Percentiles rank a stretch among this genome's conserved stretches.
Evolutionary conservation across 768 basidiomycete genomes (phyloP).

Genomic region (Imleria badia): DNA sequence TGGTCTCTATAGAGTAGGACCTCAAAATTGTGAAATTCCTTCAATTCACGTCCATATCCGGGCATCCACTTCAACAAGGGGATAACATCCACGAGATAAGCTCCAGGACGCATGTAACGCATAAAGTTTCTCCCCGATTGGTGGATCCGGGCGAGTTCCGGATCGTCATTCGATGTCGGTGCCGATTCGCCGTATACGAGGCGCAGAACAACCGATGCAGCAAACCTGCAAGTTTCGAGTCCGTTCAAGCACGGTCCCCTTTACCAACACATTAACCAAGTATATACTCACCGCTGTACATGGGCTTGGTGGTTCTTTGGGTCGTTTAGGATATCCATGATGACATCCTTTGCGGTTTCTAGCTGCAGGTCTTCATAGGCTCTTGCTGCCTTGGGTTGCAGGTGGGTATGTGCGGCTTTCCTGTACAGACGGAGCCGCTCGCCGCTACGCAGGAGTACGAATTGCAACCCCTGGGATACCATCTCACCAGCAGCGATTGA

Average conservation of each 20-base stretch:
- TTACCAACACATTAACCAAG: too few species aligned
- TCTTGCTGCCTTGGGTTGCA: constrained; percentile 46
- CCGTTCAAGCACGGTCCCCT: too few species aligned
- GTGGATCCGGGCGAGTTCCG: constrained; percentile 20
- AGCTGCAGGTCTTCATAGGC: constrained; percentile 46
- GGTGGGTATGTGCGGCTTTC: constrained; percentile 51
- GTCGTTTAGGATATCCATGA: constrained; percentile 31
- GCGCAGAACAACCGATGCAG: too few species aligned
- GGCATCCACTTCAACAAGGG: constrained; percentile 47
- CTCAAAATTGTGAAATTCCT: constrained; percentile 51
- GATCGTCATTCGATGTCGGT: constrained; percentile 21
- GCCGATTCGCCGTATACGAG: constrained; percentile 8
- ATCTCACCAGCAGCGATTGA: constrained; percentile 54
- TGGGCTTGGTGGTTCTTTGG: constrained; percentile 38
- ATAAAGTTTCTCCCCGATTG: constrained; percentile 24
- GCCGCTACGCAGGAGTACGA: constrained; percentile 46
- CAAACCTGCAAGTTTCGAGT: too few species aligned
- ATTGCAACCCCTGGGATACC: constrained; percentile 50
- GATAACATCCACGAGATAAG: constrained; percentile 34
- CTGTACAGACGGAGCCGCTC: constrained; percentile 54
- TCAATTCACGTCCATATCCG: constrained; percentile 53
- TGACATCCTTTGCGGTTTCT: constrained; percentile 27
- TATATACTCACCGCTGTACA: constrained; percentile 44
- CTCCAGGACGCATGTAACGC: constrained; percentile 31
- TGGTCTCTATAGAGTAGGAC: constrained; percentile 48